Evolutionary conservation across 169 alveolate genomes (phyloP).

Genomic region (Theileria equi): DNA sequence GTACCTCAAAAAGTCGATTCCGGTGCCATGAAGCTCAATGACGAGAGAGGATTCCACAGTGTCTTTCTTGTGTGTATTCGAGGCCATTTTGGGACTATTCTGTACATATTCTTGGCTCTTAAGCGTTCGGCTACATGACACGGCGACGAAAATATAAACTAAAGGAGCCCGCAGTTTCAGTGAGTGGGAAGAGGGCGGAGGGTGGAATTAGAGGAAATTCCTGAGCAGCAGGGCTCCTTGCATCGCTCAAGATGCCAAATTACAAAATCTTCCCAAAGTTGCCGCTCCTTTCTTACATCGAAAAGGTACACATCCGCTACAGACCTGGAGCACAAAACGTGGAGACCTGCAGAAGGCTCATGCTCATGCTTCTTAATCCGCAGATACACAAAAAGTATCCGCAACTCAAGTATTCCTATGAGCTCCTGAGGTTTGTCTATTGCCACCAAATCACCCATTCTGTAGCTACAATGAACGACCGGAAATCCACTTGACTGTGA

Average conservation of each 20-base stretch:
- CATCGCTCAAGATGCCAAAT: slow-evolving; percentile 48
- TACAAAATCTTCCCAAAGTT: slow-evolving; percentile 34
- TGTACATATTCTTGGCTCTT: too few relatives aligned
- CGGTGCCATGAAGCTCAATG: slow-evolving; percentile 41
- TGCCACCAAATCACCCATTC: neutral
- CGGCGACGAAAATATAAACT: too few relatives aligned
- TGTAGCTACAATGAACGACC: slow-evolving; percentile 56
- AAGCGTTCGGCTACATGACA: too few relatives aligned
- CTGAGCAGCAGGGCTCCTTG: too few relatives aligned
- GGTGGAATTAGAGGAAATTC: too few relatives aligned
- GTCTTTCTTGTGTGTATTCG: too few relatives aligned
- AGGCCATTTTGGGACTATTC: too few relatives aligned
- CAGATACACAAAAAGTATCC: slow-evolving; percentile 32
- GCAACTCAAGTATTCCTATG: slow-evolving; percentile 30
- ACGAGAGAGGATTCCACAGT: slow-evolving; percentile 14
- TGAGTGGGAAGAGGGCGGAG: too few relatives aligned
- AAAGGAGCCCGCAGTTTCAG: too few relatives aligned
- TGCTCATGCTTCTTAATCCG: slow-evolving; percentile 20
- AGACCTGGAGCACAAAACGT: slow-evolving; percentile 47
- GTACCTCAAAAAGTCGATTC: slow-evolving; percentile 30
- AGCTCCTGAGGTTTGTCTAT: slow-evolving; percentile 34
- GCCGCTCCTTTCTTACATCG: slow-evolving; percentile 48
- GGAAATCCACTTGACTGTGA: slow-evolving; percentile 30
- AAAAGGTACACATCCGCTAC: slow-evolving; percentile 50
- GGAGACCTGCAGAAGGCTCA: slow-evolving; percentile 57